These are phyloP conservation scores for Malassezia restricta DNA, from an alignment of 1,284 basidiomycete species.

Conservation along the genomic window DNA sequence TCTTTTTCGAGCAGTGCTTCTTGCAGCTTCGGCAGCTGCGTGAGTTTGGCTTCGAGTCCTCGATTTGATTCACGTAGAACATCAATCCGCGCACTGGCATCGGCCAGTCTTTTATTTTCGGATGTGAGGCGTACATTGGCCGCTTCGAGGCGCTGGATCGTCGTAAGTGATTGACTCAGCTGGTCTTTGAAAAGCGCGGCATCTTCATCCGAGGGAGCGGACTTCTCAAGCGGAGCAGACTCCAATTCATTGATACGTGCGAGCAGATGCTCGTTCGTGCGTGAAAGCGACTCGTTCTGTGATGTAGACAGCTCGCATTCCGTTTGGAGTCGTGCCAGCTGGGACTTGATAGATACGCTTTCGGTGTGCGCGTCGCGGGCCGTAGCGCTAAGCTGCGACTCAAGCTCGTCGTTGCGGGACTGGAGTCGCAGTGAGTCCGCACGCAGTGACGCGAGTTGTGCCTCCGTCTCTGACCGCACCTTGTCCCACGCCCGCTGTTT, in stretches of 20 bases:
- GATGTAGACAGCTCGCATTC: constrained; percentile 12
- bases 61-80: constrained; percentile 38
- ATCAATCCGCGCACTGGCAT: constrained; percentile 21
- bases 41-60: constrained; percentile 25
- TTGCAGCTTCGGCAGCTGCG: constrained; percentile 22
- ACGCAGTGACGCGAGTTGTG: constrained; percentile 19
- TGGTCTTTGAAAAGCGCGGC: constrained; percentile 19
- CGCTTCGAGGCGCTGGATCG: constrained; percentile 21
- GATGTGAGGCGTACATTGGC: constrained; percentile 19
- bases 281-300: constrained; percentile 6
- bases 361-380: constrained; percentile 7
- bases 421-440: constrained; percentile 19
- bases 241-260: constrained; percentile 18
- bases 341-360: constrained; percentile 14
- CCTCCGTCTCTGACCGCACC: constrained; percentile 17
- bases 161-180: constrained; percentile 17
- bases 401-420: constrained; percentile 14
- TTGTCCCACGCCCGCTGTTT: constrained; percentile 21
- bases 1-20: constrained; percentile 23
- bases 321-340: constrained; percentile 15
- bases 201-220: constrained; percentile 9
- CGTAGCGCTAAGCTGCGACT: neutral
- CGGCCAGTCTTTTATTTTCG: constrained; percentile 22
- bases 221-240: constrained; percentile 13
- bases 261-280: neutral